Base-by-base conservation (phyloP, 2,329 filamentous ascomycete species). In the Fusarium keratoplasticum region DNA sequence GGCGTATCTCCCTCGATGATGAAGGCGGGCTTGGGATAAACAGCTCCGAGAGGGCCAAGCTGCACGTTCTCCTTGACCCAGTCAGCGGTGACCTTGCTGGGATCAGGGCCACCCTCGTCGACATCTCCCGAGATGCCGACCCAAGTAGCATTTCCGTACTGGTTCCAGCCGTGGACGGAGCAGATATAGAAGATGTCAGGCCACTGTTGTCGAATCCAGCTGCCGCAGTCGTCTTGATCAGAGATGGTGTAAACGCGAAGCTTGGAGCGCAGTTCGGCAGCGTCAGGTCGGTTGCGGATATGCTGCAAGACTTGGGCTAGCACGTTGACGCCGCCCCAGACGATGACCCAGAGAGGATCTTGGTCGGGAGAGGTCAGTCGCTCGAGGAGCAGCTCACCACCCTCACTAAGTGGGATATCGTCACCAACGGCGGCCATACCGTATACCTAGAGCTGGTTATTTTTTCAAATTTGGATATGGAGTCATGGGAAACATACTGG, bases 181-280 rank as follows among this genome's bases (percentile, higher is more conserved):
- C 81, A 82, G 59, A 91, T 89, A 76, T 89, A 90, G 73, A 89
- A 86, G 3, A 91, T 76, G 16, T 87, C 84, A 0, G 89, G 88
- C 69, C 85, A 90, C 10, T 83, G 84, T 35, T 81, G 79, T 9
- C 89, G 85, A 35, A 91, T 87, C 71, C 88, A 90, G 1, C 84
- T 79, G 0, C 87, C 88, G 0, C 86, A 85, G 71, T 91, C 86
- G 70, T 91, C 89, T 71, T 90, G 89, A 71, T 91, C 89, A 5
- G 87, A 89, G 64, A 91, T 89, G 29, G 88, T 81, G 74, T 89
- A 89, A 7, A 89, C 83, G 13, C 87, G 82, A 2, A 89, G 76
- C 69, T 85, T 86, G 5, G 79, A 72, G 1, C 83, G 79, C 20
- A 89, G 81, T 0, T 63, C 64, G 0, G 80, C 78, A 0, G 83